These are phyloP conservation scores for Medicago arabica DNA, from an alignment of 306 rosid species.

Conservation along the genomic window DNA sequence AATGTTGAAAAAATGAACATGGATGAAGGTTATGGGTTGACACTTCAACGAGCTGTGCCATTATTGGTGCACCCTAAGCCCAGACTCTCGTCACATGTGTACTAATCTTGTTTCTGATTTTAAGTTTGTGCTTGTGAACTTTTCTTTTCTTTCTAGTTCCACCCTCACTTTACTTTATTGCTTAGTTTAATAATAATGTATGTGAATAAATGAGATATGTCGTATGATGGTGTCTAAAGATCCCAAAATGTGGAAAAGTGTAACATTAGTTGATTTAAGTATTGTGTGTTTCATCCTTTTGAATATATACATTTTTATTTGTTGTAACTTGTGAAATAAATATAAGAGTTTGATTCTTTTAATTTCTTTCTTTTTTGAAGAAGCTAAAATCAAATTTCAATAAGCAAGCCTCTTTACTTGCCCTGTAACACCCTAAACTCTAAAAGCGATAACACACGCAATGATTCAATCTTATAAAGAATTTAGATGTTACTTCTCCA, in stretches of 20 bases:
- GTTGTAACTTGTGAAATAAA: too few relatives aligned
- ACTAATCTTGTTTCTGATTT: slow-evolving; percentile 10
- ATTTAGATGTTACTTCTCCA: too few relatives aligned
- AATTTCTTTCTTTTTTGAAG: too few relatives aligned
- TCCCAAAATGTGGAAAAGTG: background rate
- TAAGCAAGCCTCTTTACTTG: too few relatives aligned
- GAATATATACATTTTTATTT: too few relatives aligned
- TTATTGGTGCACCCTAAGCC: slow-evolving; percentile 58
- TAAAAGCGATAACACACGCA: too few relatives aligned
- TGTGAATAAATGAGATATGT: background rate
- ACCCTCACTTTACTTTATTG: background rate
- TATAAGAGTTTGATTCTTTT: too few relatives aligned
- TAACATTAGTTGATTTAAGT: background rate
- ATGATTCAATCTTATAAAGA: too few relatives aligned
- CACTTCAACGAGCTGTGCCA: slow-evolving; percentile 69
- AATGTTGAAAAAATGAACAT: slow-evolving; percentile 56
- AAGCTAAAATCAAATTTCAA: too few relatives aligned
- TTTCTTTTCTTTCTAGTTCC: too few relatives aligned
- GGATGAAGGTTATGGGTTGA: slow-evolving; percentile 81
- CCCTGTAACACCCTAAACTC: too few relatives aligned
- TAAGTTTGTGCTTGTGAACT: background rate
- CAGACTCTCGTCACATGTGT: slow-evolving; percentile 51
- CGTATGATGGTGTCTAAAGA: background rate
- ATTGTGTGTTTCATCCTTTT: background rate
- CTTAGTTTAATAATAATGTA: background rate